Conservation (phyloP, 2,329 filamentous ascomycete genomes). For the Intubia oerlemansii region DNA sequence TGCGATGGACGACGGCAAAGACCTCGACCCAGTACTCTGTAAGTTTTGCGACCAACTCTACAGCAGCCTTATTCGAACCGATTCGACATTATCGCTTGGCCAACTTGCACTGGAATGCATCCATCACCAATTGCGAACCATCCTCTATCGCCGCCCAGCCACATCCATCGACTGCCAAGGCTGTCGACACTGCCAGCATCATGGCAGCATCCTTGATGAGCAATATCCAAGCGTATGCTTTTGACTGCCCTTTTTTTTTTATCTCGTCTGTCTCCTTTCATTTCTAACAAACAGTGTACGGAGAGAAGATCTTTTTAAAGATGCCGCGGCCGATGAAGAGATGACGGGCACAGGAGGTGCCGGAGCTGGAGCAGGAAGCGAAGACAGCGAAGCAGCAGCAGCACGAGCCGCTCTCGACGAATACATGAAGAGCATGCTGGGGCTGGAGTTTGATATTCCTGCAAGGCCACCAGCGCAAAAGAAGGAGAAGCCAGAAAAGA, state of each 20-base stretch:
- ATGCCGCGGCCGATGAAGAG: slow-evolving; percentile 2
- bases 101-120: too few species aligned
- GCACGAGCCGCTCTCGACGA: slow-evolving; percentile 6
- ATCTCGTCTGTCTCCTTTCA: neutral
- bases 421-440: slow-evolving; percentile 5
- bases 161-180: too few species aligned
- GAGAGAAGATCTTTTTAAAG: slow-evolving; percentile 6
- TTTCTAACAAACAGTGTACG: slow-evolving; percentile 4
- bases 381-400: neutral
- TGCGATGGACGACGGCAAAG: too few species aligned
- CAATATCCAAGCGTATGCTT: slow-evolving; percentile 2
- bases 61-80: too few species aligned
- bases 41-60: too few species aligned
- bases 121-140: too few species aligned
- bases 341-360: neutral
- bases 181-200: too few species aligned
- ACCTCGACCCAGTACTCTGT: too few species aligned
- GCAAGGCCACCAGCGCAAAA: neutral
- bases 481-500: neutral
- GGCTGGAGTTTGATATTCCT: neutral
- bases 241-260: too few species aligned
- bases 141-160: too few species aligned
- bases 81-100: too few species aligned
- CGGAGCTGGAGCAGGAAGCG: neutral
- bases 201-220: too few species aligned